A percentile compares a stretch with the other conserved stretches of the same genome.
phyloP scores from a whole-genome alignment of 2,329 filamentous ascomycete genomes.

The Curvularia eragrostidis region DNA sequence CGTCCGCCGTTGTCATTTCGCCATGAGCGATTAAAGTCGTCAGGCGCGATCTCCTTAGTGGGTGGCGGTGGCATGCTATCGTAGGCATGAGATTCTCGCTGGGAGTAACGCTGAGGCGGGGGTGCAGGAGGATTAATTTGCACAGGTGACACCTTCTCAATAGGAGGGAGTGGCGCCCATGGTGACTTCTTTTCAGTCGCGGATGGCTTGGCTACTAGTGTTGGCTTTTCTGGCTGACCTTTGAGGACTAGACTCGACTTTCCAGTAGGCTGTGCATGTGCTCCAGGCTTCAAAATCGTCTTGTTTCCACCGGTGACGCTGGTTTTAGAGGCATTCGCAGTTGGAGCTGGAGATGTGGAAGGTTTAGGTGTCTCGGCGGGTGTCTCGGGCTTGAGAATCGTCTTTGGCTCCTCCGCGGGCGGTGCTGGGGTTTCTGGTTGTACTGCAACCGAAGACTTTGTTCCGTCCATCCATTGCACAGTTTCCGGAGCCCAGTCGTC shows the following conservation, averaged over 20 bases:
- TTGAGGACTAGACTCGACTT: constrained; percentile 68
- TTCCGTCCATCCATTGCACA: constrained; percentile 88
- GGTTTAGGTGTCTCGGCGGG: constrained; percentile 51
- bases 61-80: constrained; percentile 62
- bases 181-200: constrained; percentile 82
- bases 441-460: constrained; percentile 76
- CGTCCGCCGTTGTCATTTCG: constrained; percentile 67
- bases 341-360: constrained; percentile 20
- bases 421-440: constrained; percentile 49
- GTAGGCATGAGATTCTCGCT: constrained; percentile 63
- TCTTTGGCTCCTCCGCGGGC: constrained; percentile 38
- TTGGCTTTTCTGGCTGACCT: constrained; percentile 72
- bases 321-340: constrained; percentile 44
- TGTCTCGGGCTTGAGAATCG: constrained; percentile 31
- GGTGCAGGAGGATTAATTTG: constrained; percentile 62
- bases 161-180: constrained; percentile 85
- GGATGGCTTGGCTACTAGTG: constrained; percentile 74
- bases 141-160: constrained; percentile 79
- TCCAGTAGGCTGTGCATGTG: constrained; percentile 42
- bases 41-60: constrained; percentile 86
- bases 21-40: constrained; percentile 90
- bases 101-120: constrained; percentile 57
- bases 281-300: constrained; percentile 59
- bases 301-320: constrained; percentile 51
- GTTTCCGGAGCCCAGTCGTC: constrained; percentile 86